phyloP scores from a whole-genome alignment of 371 early-diverging fungal species.

The Saksenaea oblongispora region DNA sequence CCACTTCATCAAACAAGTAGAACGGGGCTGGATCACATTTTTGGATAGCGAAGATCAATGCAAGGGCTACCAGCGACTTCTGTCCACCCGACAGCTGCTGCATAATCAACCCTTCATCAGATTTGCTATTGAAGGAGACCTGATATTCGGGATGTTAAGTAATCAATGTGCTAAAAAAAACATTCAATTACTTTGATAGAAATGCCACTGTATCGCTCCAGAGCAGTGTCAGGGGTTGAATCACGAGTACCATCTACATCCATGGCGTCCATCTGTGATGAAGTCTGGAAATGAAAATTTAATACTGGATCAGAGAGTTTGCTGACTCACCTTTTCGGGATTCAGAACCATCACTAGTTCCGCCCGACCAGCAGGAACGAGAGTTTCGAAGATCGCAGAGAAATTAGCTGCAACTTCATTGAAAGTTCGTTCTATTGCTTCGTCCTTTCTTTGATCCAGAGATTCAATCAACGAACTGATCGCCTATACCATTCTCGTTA shows the following conservation, averaged over 20 bases:
- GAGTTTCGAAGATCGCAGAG: conserved; percentile 83
- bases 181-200: conserved; percentile 61
- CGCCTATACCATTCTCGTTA: conserved; percentile 53
- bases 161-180: neutral
- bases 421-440: conserved; percentile 96
- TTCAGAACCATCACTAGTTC: conserved; percentile 82
- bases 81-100: conserved; percentile 98
- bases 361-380: conserved; percentile 91
- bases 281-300: neutral
- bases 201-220: conserved; percentile 90
- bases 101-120: conserved; percentile 92
- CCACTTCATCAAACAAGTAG: conserved; percentile 99
- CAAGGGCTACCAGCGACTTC: conserved; percentile 97
- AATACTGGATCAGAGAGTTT: neutral
- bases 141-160: conserved; percentile 17
- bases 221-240: conserved; percentile 21
- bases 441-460: conserved; percentile 95
- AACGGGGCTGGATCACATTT: conserved; percentile 99
- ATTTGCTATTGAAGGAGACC: conserved; percentile 87
- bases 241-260: conserved; percentile 49
- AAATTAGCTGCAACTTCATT: conserved; percentile 90
- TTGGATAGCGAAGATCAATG: conserved; percentile 99
- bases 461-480: conserved; percentile 86
- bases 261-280: conserved; percentile 30
- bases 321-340: neutral